Percentiles rank a stretch among this genome's conserved stretches.
phyloP scores from a whole-genome alignment of 371 early-diverging fungal species.

The Syncephalis plumigaleata region DNA sequence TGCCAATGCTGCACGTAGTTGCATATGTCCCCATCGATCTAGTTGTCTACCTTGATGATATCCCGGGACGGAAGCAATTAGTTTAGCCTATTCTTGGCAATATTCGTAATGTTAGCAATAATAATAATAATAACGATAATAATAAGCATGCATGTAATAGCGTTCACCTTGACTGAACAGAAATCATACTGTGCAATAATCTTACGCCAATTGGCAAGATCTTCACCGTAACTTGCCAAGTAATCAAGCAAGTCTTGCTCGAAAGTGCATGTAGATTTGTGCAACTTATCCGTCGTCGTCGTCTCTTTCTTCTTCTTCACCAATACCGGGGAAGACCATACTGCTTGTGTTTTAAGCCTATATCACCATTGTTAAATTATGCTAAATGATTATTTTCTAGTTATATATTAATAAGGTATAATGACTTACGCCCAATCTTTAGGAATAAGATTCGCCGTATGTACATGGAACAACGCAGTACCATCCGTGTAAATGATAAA shows the following conservation, averaged over 20 bases:
- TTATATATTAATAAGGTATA: too few relatives aligned
- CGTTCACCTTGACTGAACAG: conserved; percentile 13
- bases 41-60: conserved; percentile 13
- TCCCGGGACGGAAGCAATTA: conserved; percentile 30
- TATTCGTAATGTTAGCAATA: too few relatives aligned
- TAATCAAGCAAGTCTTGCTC: conserved; percentile 32
- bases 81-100: conserved; percentile 14
- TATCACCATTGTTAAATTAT: too few relatives aligned
- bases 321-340: too few relatives aligned
- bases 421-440: conserved; percentile 35
- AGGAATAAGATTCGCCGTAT: conserved; percentile 40
- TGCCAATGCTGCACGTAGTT: conserved; percentile 16
- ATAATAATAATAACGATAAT: too few relatives aligned
- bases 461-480: conserved; percentile 25
- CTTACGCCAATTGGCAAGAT: conserved; percentile 8
- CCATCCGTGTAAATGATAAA: conserved; percentile 24
- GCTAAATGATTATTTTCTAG: too few relatives aligned
- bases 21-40: conserved; percentile 29
- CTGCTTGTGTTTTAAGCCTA: neutral
- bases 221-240: conserved; percentile 18
- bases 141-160: too few relatives aligned
- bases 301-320: too few relatives aligned
- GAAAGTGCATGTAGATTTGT: conserved; percentile 20
- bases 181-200: conserved; percentile 25
- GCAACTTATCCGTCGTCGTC: too few relatives aligned